A percentile compares a stretch with the other conserved stretches of the same genome.
Evolutionary conservation across 2,329 filamentous ascomycete species (phyloP).

Genomic region (Colletotrichum sp.): DNA sequence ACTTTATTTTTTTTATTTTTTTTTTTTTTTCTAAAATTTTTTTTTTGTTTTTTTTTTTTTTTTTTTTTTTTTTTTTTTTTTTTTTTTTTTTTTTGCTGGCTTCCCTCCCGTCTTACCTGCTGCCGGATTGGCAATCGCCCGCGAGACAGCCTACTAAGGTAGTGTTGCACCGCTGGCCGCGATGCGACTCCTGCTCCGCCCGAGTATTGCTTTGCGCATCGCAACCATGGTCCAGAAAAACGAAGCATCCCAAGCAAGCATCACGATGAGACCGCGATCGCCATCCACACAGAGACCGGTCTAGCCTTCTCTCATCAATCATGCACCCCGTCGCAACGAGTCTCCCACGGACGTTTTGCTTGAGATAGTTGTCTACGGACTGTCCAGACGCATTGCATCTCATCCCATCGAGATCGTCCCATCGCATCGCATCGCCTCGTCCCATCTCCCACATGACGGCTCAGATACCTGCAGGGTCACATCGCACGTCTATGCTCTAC

Average conservation of each 20-base stretch:
- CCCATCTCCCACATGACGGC: not conserved
- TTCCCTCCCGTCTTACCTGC: not conserved
- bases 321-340: not conserved
- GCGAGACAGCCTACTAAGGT: not conserved
- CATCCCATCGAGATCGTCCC: not conserved
- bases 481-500: not conserved
- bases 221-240: not conserved
- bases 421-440: not conserved
- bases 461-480: not conserved
- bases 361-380: not conserved
- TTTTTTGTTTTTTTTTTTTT: too few relatives aligned
- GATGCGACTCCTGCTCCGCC: not conserved
- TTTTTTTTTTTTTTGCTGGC: not conserved
- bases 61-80: too few relatives aligned
- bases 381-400: not conserved
- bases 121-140: not conserved
- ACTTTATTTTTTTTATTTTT: too few relatives aligned
- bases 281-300: not conserved
- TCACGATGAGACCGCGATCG: not conserved
- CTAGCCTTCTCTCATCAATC: not conserved
- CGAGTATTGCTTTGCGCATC: not conserved
- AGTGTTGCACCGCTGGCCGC: not conserved
- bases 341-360: not conserved
- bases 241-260: not conserved
- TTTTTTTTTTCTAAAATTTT: too few relatives aligned